Base-by-base conservation (phyloP, 1,284 basidiomycete species). In the Tremellales sp. region DNA sequence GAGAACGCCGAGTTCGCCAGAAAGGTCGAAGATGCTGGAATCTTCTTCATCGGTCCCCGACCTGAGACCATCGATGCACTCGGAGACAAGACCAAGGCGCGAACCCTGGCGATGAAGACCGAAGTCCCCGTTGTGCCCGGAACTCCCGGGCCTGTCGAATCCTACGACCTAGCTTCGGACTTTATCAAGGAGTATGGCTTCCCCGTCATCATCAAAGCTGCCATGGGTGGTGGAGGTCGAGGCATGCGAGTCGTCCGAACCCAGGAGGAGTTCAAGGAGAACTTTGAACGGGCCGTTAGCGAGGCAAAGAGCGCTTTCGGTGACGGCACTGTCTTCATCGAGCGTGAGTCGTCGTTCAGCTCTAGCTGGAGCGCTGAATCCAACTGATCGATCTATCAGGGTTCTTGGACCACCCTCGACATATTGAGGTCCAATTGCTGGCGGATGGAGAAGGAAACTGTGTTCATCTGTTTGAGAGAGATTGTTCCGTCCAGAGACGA, bases 21-120 rank as follows among this genome's bases (percentile, higher is more conserved):
- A 53, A 94, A 94, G 75, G 94, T 98, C 55, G 94, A 97, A 74
- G 86, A 87, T 66, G 95, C 95, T 38, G 95, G 95, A 38, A 83
- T 99, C 59, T 90, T 92, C 32, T 99, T 98, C 74, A 86, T 99
- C 60, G 95, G 95, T 22, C 95, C 95, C 36, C 79, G 87, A 32
- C 93, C 94, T 32, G 88, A 95, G 73, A 93, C 94, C 62, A 98
- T 99, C 61, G 95, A 98, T 77, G 84, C 86, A 40, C 82, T 98
- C 43, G 95, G 95, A 55, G 94, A 98, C 79, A 98, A 99, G 82
- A 97, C 93, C 53, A 98, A 97, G 75, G 94, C 94, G 39, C 82
- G 92, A 64, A 81, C 82, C 37, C 78, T 93, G 44, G 63, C 65
- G 33, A 89, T 90, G 70, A 84, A 84, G 71, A 81, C 85, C 48